Evolutionary conservation across 805 yeast species (phyloP), one percentile per base, ranked within the genome.

Genomic region (Candida qinlingensis): DNA sequence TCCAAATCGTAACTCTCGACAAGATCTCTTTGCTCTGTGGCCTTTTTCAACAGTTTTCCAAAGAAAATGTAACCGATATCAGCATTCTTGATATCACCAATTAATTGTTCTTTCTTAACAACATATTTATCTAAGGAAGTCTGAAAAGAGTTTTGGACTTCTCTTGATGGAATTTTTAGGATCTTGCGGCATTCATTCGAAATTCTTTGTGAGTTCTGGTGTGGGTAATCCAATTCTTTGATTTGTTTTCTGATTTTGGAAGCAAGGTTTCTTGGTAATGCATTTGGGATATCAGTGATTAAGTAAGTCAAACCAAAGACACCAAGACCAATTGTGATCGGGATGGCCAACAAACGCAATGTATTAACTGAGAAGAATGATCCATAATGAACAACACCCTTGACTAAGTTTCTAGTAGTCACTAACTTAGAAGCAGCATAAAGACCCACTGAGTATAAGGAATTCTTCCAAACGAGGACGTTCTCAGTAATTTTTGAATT

Each of bases 101-200:
- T 74, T 39, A 82, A 67, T 51, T 76, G 77, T 45, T 77, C 79
- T 61, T 85, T 81, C 61, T 80, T 77, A 4, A 73, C 65, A 12
- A 76, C 74, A 50, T 81, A 76, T 56, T 76, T 74, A 53, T 87
- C 94, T 37, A 88, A 73, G 42, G 77, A 66, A 1, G 81, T 69
- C 56, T 86, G 91, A 67, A 86, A 79, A 41, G 79, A 78, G 40
- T 79, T 76, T 56, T 85, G 78, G 5, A 94, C 87, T 59, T 90
- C 96, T 54, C 89, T 81, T 0, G 87, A 76, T 6, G 98, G 98
- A 59, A 75, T 83, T 59, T 78, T 80, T 58, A 94, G 72, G 2
- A 94, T 96, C 56, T 81, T 81, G 30, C 94, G 74, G 49, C 89
- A 87, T 62, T 92, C 98, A 55, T 79, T 81, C 0, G 96, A 74